These are phyloP conservation scores for Achaetomium macrosporum DNA, from an alignment of 2,329 filamentous ascomycete genomes.

Conservation along the genomic window DNA sequence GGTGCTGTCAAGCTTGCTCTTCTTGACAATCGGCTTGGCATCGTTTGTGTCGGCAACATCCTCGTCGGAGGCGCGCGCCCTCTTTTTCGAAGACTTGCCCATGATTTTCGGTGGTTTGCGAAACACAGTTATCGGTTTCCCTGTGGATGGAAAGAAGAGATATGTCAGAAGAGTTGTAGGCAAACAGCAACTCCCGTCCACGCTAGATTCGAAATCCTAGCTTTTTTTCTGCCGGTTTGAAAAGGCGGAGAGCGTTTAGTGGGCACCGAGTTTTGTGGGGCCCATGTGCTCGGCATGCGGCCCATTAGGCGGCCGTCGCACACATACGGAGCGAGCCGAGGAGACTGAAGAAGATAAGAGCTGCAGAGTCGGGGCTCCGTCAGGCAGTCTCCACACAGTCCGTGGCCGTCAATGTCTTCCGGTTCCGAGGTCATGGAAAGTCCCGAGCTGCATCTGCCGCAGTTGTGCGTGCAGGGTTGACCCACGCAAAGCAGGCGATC, in stretches of 20 bases:
- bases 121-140: background rate
- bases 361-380: background rate
- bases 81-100: conserved; percentile 25
- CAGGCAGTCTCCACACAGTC: conserved; percentile 5
- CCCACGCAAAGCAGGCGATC: background rate
- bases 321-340: conserved; percentile 2
- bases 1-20: conserved; percentile 28
- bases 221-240: conserved; percentile 22
- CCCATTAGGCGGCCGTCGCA: conserved; percentile 16
- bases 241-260: conserved; percentile 13
- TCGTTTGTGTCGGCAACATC: conserved; percentile 20
- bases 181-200: background rate
- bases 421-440: background rate
- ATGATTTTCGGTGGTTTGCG: conserved; percentile 6
- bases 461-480: background rate
- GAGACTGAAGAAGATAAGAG: background rate
- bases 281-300: conserved; percentile 12
- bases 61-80: conserved; percentile 22
- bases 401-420: background rate
- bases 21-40: conserved; percentile 20
- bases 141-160: no score
- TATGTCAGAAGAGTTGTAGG: no score
- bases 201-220: background rate
- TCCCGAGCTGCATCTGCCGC: background rate
- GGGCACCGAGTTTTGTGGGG: background rate